These are phyloP conservation scores for Botryosphaeria dothidea DNA, from an alignment of 2,329 filamentous ascomycete species.

Conservation along the genomic window DNA sequence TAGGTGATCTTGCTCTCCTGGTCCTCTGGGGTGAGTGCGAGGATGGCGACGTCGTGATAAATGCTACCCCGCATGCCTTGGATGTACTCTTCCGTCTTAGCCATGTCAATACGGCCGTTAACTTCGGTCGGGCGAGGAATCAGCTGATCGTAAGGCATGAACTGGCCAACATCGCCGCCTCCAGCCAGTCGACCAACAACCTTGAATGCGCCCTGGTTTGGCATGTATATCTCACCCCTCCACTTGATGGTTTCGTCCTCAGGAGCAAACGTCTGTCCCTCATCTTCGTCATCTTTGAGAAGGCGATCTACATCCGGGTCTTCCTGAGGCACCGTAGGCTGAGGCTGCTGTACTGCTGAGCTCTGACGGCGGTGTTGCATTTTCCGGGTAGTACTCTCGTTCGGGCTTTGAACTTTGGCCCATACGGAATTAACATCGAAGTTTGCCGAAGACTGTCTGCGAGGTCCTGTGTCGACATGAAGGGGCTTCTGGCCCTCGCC, in stretches of 20 bases:
- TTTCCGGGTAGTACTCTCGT: constrained; percentile 43
- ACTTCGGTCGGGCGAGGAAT: constrained; percentile 71
- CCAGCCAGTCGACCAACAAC: constrained; percentile 81
- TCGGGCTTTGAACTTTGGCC: constrained; percentile 77
- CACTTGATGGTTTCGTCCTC: constrained; percentile 66
- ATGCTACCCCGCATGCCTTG: constrained; percentile 81
- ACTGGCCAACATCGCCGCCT: constrained; percentile 73
- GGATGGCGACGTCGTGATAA: constrained; percentile 80
- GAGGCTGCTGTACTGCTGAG: constrained; percentile 30
- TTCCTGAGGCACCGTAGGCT: constrained; percentile 47
- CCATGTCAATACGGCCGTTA: constrained; percentile 76
- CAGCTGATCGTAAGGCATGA: constrained; percentile 72
- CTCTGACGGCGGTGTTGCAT: constrained; percentile 49
- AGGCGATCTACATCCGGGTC: constrained; percentile 91
- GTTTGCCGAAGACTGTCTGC: constrained; percentile 59
- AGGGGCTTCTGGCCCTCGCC: constrained; percentile 29
- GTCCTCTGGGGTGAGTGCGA: constrained; percentile 67
- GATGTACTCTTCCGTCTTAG: constrained; percentile 86
- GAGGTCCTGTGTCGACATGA: constrained; percentile 35
- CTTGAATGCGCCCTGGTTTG: constrained; percentile 66
- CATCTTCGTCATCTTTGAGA: constrained; percentile 77
- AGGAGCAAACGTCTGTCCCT: constrained; percentile 80
- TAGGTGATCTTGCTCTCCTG: constrained; percentile 63
- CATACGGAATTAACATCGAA: constrained; percentile 89
- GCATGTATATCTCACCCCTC: constrained; percentile 60